Base-by-base conservation (phyloP, 768 basidiomycete genomes). In the Suillus subaureus region DNA sequence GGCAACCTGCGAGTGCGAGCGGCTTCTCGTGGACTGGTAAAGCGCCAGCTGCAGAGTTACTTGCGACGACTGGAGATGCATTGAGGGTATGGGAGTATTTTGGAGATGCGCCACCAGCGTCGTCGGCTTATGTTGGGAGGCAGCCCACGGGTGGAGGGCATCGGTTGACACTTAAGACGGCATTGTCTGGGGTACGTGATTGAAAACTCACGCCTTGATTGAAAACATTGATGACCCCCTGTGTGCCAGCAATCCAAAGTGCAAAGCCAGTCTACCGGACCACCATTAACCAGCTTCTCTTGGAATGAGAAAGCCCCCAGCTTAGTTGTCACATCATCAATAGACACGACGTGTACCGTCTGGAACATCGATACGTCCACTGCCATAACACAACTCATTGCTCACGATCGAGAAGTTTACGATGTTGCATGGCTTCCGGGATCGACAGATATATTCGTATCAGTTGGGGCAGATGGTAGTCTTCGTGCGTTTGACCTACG, bases 381-480 rank as follows among this genome's bases (percentile, higher is more conserved):
- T 8, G 97, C 97, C 31, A 88, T 99, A 74, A 99, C 97, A 3
- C 97, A 99, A 77, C 88, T 99, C 66, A 97, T 97, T 72, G 96
- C 97, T 0, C 97, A 97, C 78, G 96, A 98, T 82, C 88, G 93
- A 56, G 92, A 96, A 79, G 96, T 95, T 16, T 97, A 96, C 79
- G 96, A 98, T 74, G 96, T 97, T 49, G 96, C 95, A n/a, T 99
- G 97, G 97, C 85, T 98, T 15, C 97, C 97, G 6, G 87, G 89
- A 31, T 96, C 94, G 11, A 94, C 94, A 15, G 96, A 99, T 75
- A 94, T 98, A 69, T 99, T 99, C 75, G 96, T 98, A 43, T 97
- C 96, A 6, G 97, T 99, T 31, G 97, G 97, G 28, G 97, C 97
- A 37, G 97, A 99, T 74, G 97, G 97, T 13, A 94, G 92, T 69